These are phyloP conservation scores for Circinella minor DNA, from an alignment of 371 early-diverging fungal genomes.

Conservation along the genomic window DNA sequence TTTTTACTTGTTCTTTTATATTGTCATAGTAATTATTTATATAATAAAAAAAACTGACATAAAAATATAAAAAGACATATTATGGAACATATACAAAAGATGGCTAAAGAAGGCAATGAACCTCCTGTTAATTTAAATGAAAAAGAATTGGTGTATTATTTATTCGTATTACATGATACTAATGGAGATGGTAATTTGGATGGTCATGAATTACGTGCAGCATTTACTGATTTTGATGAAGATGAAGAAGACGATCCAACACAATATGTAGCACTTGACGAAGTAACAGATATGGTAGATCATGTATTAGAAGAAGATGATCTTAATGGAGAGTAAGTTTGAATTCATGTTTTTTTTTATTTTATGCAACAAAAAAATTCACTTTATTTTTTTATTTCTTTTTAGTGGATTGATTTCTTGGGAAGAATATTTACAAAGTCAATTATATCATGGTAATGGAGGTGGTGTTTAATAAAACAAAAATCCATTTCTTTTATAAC, in stretches of 20 bases:
- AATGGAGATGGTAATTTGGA: constrained; percentile 71
- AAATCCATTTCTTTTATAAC: not conserved
- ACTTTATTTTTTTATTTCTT: no score
- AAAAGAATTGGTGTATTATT: constrained; percentile 56
- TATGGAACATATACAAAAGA: constrained; percentile 38
- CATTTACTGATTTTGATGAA: constrained; percentile 55
- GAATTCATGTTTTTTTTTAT: not conserved
- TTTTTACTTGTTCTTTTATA: not conserved
- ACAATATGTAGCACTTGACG: constrained; percentile 34
- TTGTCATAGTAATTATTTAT: no score
- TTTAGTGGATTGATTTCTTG: constrained; percentile 72
- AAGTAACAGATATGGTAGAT: constrained; percentile 62
- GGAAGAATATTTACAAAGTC: constrained; percentile 75
- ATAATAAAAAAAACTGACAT: no score
- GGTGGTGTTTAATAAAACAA: not conserved
- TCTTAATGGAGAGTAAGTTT: constrained; percentile 60
- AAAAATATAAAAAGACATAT: constrained; percentile 32
- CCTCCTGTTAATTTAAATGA: constrained; percentile 29
- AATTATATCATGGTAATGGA: constrained; percentile 58
- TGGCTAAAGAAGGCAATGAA: constrained; percentile 28
- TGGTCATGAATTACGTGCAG: constrained; percentile 73
- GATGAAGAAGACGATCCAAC: constrained; percentile 35
- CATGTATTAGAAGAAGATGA: constrained; percentile 72
- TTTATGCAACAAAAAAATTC: not conserved
- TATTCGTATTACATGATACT: constrained; percentile 67